Percentiles rank a stretch among this genome's conserved stretches.
These are phyloP conservation scores for Calonectria leucothoes DNA, from an alignment of 2,329 filamentous ascomycete genomes.

Conservation along the genomic window DNA sequence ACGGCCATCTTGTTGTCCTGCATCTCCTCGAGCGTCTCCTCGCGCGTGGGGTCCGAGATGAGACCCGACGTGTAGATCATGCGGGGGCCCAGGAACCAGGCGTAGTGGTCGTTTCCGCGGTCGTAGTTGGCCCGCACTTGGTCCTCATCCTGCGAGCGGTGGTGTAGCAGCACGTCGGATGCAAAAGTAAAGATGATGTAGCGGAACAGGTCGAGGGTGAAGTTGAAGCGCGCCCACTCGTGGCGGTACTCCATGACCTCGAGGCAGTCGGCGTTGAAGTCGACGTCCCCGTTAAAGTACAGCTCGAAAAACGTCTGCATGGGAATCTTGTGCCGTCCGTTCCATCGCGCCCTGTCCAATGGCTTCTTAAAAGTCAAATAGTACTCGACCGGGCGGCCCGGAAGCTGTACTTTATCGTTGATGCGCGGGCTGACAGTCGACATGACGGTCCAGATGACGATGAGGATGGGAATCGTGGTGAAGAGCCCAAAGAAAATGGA, in stretches of 20 bases:
- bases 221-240: slow-evolving; percentile 93
- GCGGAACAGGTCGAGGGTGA: slow-evolving; percentile 84
- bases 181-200: slow-evolving; percentile 86
- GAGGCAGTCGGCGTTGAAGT: slow-evolving; percentile 90
- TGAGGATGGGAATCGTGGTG: slow-evolving; percentile 80
- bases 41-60: slow-evolving; percentile 84
- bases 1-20: slow-evolving; percentile 96
- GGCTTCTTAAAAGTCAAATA: slow-evolving; percentile 82
- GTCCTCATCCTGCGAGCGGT: slow-evolving; percentile 91
- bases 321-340: slow-evolving; percentile 80
- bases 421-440: slow-evolving; percentile 85
- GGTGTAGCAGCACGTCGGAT: slow-evolving; percentile 89
- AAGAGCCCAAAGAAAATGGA: slow-evolving; percentile 86
- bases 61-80: slow-evolving; percentile 98
- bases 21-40: slow-evolving; percentile 92
- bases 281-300: slow-evolving; percentile 91
- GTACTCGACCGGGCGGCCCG: slow-evolving; percentile 86
- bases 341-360: slow-evolving; percentile 69
- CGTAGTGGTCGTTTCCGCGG: slow-evolving; percentile 95
- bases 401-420: slow-evolving; percentile 88
- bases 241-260: slow-evolving; percentile 91
- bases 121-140: slow-evolving; percentile 97
- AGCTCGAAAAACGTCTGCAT: slow-evolving; percentile 94
- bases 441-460: slow-evolving; percentile 81
- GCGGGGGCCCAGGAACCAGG: slow-evolving; percentile 94